Percentiles rank a stretch among this genome's conserved stretches.
Conservation (phyloP, 352 stramenopile genomes). For the Saprolegnia diclina region DNA sequence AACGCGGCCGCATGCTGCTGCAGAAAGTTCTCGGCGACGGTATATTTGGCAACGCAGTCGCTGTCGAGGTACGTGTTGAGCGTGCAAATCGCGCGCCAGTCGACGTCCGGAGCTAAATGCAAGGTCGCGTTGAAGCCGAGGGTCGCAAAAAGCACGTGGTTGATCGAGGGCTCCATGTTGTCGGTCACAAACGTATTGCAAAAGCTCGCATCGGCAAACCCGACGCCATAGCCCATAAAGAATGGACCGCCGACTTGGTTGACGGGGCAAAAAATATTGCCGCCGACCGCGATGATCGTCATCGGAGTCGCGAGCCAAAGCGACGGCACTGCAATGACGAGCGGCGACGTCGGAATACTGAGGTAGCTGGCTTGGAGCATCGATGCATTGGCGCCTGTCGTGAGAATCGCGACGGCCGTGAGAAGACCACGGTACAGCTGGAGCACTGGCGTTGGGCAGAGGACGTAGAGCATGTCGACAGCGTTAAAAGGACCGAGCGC, state of each 20-base stretch:
- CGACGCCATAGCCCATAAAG: not conserved
- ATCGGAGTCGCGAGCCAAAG: not conserved
- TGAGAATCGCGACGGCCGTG: not conserved
- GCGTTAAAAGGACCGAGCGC: not conserved
- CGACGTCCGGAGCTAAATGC: not conserved
- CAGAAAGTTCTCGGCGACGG: not conserved
- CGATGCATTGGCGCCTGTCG: not conserved
- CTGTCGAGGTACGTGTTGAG: not conserved
- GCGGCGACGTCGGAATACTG: not conserved
- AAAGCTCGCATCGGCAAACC: not conserved
- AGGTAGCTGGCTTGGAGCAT: not conserved
- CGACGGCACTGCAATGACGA: not conserved
- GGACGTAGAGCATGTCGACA: not conserved
- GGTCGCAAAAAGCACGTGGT: slow-evolving; percentile 9
- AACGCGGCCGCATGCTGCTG: not conserved
- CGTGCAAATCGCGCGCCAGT: not conserved
- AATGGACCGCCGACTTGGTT: not conserved
- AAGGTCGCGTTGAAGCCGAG: not conserved
- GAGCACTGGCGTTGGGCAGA: not conserved
- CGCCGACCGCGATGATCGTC: not conserved
- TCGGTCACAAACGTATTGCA: slow-evolving; percentile 13
- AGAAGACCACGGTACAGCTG: not conserved
- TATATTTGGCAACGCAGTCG: slow-evolving; percentile 16
- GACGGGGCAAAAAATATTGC: not conserved
- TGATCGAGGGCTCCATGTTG: slow-evolving; percentile 2